Conservation (phyloP, 306 rosid species). For the Quercus rubra region DNA sequence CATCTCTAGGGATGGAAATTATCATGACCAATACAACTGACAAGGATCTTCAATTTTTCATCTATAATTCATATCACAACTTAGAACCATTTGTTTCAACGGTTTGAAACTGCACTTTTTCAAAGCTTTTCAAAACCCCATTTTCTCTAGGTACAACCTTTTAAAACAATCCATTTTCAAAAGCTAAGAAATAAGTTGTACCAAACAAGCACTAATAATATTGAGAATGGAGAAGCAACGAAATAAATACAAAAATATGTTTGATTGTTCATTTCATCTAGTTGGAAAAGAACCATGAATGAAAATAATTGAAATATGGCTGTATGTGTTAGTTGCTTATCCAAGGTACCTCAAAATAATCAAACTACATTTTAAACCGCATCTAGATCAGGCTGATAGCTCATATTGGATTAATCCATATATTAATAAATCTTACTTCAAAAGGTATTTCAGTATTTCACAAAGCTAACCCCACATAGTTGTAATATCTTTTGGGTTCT, state of each 20-base stretch:
- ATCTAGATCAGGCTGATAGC: background rate
- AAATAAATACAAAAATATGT: background rate
- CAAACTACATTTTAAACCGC: background rate
- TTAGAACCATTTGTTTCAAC: background rate
- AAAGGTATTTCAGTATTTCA: no score
- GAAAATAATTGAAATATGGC: background rate
- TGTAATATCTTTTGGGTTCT: no score
- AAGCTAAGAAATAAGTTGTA: no score
- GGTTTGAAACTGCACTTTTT: no score
- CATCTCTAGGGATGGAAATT: background rate
- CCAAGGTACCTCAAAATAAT: background rate
- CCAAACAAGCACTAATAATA: background rate
- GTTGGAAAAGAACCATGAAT: background rate
- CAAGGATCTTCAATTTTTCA: background rate
- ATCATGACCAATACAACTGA: background rate
- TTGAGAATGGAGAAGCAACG: background rate
- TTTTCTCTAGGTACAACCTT: no score
- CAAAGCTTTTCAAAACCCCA: no score
- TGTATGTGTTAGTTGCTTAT: background rate
- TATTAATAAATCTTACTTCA: no score
- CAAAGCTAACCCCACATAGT: no score
- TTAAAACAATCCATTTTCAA: no score
- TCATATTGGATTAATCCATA: background rate
- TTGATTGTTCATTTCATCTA: background rate
- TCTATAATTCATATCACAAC: background rate